Evolutionary conservation across 73 alveolate species (phyloP), one percentile per base, ranked within the genome.

Genomic region (Tetrahymena thermophila): DNA sequence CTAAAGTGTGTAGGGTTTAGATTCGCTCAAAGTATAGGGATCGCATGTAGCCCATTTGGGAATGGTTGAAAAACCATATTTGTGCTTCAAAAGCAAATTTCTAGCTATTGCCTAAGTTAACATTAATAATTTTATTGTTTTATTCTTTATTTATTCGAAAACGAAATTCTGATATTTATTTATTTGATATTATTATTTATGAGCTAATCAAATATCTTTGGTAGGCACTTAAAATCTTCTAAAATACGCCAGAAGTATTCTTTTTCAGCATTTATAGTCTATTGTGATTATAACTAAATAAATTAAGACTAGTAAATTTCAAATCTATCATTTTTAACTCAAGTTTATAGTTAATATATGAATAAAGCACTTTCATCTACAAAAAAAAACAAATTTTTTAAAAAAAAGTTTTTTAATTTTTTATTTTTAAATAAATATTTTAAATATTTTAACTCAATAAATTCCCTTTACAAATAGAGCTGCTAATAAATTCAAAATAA

Each of bases 1-100:
- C 56, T 93, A 43, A 0, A 96, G 96, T 50, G 97, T 95, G 94
- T 95, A 58, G 21, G 95, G 94, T 83, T 85, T 85, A 10, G 89
- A n/a, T 71, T 31, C 89, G n/a, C 89, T 71, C 21, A 71, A 25
- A 71, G 89, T 71, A 34, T 71, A 71, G 37, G 89, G 89, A 71
- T 71, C 89, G 11, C 89, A 71, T 28, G 89, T 25, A 71, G 89
- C 89, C 89, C 89, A 71, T 34, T 71, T 71, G 23, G 89, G 89
- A 31, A 71, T 71, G 37, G 89, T 71, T n/a, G 89, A 71, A 11
- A 71, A 71, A 71, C 89, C 89, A 13, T 71, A 71, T 71, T 34
- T 71, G 21, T 71, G 89, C 89, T 71, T 71, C 13, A 71, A 71
- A 25, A 71, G 89, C 42, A 71, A 23, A 71, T 71, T 71, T 71